Base-by-base conservation (phyloP, 805 yeast genomes). In the Candida odintsovae region DNA sequence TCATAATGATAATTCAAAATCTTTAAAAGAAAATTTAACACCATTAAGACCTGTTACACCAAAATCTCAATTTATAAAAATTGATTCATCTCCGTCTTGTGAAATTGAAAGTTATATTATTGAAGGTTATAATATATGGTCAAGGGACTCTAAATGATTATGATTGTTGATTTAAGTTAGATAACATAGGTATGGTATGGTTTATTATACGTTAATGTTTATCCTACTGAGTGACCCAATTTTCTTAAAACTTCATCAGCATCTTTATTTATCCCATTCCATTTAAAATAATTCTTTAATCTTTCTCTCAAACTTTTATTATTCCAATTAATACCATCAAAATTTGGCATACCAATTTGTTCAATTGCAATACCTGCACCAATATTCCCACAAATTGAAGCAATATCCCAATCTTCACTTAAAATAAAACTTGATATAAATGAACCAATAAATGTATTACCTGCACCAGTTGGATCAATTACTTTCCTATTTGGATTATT, bases 381-480 rank as follows among this genome's bases (percentile, higher is more conserved):
- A 3, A 90, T 67, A 48, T 78, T 85, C 0, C 90, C 97, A 58
- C 78, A 78, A 0, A 83, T 66, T 6, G 82, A 79, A 0, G 83
- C 86, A 10, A 74, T 63, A 1, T 64, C 58, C 71, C 82, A 71
- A 62, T 77, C 69, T 33, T 65, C 37, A 51, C 78, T 65, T 43
- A 81, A 60, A 1, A 76, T 67, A 52, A 75, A 78, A 0, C 82
- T 94, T 2, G 83, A 67, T 10, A 83, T 76, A 46, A 89, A 76
- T 0, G 86, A 95, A 1, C 97, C 97, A 43, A 88, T 77, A 60
- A 85, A 90, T 0, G 96, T 75, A 59, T 90, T 95, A 0, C 98
- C 98, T 16, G 95, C 96, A 0, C 98, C 98, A 0, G 97, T 90
- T 3, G 97, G 95, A 63, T 90, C 98, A 1, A 86, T 70, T 0